A percentile compares a stretch with the other conserved stretches of the same genome.
Evolutionary conservation across 2,329 filamentous ascomycete genomes (phyloP).

Genomic region (Monosporascus sp.): DNA sequence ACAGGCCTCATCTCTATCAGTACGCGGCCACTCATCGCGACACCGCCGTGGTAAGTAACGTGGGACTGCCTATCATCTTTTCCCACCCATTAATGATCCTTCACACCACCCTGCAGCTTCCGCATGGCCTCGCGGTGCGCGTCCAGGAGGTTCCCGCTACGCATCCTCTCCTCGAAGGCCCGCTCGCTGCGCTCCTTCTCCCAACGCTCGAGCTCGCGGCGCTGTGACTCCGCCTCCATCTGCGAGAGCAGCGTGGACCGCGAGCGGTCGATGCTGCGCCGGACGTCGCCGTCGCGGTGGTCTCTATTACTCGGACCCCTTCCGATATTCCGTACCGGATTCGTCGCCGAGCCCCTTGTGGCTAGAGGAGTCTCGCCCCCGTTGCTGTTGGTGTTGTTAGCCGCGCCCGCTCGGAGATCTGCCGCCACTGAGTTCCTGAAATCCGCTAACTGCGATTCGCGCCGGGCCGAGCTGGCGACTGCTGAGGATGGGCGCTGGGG

Average conservation of each 20-base stretch:
- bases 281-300: constrained; percentile 35
- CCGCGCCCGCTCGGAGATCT: constrained; percentile 46
- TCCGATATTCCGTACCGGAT: constrained; percentile 7
- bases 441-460: constrained; percentile 56
- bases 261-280: constrained; percentile 48
- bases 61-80: constrained; percentile 1
- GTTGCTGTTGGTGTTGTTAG: constrained; percentile 15
- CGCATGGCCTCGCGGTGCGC: constrained; percentile 75
- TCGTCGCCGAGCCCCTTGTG: constrained; percentile 21
- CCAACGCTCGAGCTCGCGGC: constrained; percentile 51
- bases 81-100: constrained; percentile 17
- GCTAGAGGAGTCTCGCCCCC: constrained; percentile 36
- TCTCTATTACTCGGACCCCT: constrained; percentile 8
- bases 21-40: too few relatives aligned
- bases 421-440: constrained; percentile 63
- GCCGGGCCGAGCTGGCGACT: constrained; percentile 36
- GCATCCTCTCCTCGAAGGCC: constrained; percentile 69
- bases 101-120: constrained; percentile 61
- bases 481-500: constrained; percentile 40
- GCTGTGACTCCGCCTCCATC: constrained; percentile 56
- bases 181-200: constrained; percentile 56
- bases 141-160: constrained; percentile 67
- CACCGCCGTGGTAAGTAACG: background rate
- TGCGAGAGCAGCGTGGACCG: constrained; percentile 54
- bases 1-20: background rate